Conservation (phyloP, 257 asterid genomes). For the Euphrasia confusa region DNA sequence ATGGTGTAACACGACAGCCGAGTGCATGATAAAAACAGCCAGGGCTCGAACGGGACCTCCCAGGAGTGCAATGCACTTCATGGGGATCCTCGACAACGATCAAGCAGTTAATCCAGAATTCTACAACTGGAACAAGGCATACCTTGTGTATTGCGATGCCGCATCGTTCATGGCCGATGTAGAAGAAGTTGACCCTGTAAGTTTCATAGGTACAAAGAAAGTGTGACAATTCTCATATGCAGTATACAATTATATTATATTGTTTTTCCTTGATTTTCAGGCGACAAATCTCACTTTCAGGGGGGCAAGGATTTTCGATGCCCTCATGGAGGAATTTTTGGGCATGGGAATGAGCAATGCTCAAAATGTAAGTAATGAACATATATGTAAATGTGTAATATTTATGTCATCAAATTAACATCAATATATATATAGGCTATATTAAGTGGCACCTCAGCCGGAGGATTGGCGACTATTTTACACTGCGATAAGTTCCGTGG, state of each 20-base stretch:
- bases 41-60: neutral
- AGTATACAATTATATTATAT: too few species aligned
- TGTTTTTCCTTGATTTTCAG: neutral
- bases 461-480: constrained; percentile 36
- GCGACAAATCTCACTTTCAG: neutral
- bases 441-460: constrained; percentile 38
- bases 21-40: neutral
- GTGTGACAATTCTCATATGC: too few species aligned
- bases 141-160: constrained; percentile 33
- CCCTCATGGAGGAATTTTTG: neutral
- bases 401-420: neutral
- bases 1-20: neutral
- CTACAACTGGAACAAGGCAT: constrained; percentile 33
- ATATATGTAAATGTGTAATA: too few species aligned
- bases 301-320: neutral
- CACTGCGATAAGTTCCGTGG: constrained; percentile 35
- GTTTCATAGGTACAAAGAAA: neutral
- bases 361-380: neutral
- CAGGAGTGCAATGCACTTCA: neutral
- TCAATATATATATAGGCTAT: constrained; percentile 23
- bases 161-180: constrained; percentile 30
- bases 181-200: constrained; percentile 27
- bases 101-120: constrained; percentile 19
- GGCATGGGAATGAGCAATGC: neutral
- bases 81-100: neutral